A percentile compares a stretch with the other conserved stretches of the same genome.
Conservation (phyloP, 257 asterid genomes). For the Eustoma russellianum region DNA sequence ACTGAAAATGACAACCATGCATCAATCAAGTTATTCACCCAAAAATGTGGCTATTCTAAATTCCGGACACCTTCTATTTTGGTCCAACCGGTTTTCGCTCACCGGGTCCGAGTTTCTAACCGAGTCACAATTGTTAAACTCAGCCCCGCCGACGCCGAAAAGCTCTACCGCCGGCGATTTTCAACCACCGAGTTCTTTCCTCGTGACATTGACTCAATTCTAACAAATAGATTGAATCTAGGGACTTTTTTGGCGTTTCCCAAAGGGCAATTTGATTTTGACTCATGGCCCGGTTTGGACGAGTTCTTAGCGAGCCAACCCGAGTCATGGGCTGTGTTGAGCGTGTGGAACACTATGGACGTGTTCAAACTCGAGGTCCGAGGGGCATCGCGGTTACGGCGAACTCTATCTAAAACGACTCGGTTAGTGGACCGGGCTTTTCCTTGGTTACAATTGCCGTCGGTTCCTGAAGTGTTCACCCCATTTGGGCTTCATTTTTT, state of each 20-base stretch:
- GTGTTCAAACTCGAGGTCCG: slow-evolving; percentile 74
- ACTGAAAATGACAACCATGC: slow-evolving; percentile 83
- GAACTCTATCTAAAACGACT: slow-evolving; percentile 35
- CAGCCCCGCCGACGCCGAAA: slow-evolving; percentile 47
- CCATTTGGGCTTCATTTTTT: slow-evolving; percentile 81
- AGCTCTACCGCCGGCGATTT: slow-evolving; percentile 52
- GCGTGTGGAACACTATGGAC: slow-evolving; percentile 79
- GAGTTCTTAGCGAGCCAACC: slow-evolving; percentile 40
- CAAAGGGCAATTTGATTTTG: slow-evolving; percentile 15
- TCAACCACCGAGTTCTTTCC: slow-evolving; percentile 82
- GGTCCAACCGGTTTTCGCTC: slow-evolving; percentile 81
- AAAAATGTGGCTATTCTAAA: slow-evolving; percentile 66
- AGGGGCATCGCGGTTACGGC: slow-evolving; percentile 65
- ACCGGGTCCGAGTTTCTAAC: slow-evolving; percentile 24
- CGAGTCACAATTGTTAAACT: slow-evolving; percentile 43
- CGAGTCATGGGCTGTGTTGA: slow-evolving; percentile 80
- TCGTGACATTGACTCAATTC: slow-evolving; percentile 62
- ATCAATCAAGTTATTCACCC: slow-evolving; percentile 60
- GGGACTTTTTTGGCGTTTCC: slow-evolving; percentile 75
- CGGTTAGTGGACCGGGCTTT: slow-evolving; percentile 75
- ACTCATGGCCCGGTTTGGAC: slow-evolving; percentile 47
- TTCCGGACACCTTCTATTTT: slow-evolving; percentile 71
- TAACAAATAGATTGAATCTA: slow-evolving; percentile 42
- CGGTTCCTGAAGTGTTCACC: slow-evolving; percentile 65
- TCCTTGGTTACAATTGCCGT: slow-evolving; percentile 59